These are phyloP conservation scores for Alternaria sp. DNA, from an alignment of 2,329 filamentous ascomycete genomes.

Conservation along the genomic window DNA sequence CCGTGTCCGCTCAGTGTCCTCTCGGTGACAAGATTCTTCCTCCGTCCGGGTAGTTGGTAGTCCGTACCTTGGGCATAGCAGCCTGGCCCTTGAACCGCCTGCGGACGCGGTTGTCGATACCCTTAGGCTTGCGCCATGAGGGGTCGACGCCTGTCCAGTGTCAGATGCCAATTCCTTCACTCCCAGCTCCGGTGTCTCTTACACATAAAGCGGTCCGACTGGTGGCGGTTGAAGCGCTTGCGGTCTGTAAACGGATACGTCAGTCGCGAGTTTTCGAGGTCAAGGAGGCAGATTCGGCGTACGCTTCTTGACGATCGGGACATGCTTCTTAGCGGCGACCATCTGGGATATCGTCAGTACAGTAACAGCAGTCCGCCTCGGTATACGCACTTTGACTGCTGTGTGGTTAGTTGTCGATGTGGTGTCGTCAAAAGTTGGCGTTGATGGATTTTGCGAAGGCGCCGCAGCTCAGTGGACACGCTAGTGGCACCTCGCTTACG, in stretches of 20 bases:
- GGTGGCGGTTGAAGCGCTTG: slow-evolving; percentile 95
- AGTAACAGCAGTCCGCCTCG: slow-evolving; percentile 4
- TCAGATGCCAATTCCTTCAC: slow-evolving; percentile 29
- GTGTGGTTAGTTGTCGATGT: slow-evolving; percentile 41
- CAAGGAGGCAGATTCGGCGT: slow-evolving; percentile 59
- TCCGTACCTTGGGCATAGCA: slow-evolving; percentile 94
- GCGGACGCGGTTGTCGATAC: slow-evolving; percentile 98
- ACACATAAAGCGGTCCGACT: slow-evolving; percentile 95
- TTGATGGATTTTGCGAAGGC: slow-evolving; percentile 28
- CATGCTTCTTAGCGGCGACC: slow-evolving; percentile 99
- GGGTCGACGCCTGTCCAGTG: slow-evolving; percentile 65
- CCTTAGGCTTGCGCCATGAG: slow-evolving; percentile 99
- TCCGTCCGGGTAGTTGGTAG: slow-evolving; percentile 6
- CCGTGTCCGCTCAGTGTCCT: not conserved
- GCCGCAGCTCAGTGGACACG: slow-evolving; percentile 9
- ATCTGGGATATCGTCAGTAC: slow-evolving; percentile 65
- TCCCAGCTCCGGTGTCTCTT: slow-evolving; percentile 26
- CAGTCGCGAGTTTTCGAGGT: slow-evolving; percentile 40
- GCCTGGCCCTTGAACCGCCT: slow-evolving; percentile 96
- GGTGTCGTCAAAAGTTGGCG: slow-evolving; percentile 15
- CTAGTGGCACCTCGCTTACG: slow-evolving; percentile 4
- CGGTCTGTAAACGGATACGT: slow-evolving; percentile 67
- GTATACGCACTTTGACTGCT: slow-evolving; percentile 47
- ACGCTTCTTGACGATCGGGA: slow-evolving; percentile 99
- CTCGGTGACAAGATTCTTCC: not conserved